Base-by-base conservation (phyloP, 78 protist species). In the Chrysochromulina parva region DNA sequence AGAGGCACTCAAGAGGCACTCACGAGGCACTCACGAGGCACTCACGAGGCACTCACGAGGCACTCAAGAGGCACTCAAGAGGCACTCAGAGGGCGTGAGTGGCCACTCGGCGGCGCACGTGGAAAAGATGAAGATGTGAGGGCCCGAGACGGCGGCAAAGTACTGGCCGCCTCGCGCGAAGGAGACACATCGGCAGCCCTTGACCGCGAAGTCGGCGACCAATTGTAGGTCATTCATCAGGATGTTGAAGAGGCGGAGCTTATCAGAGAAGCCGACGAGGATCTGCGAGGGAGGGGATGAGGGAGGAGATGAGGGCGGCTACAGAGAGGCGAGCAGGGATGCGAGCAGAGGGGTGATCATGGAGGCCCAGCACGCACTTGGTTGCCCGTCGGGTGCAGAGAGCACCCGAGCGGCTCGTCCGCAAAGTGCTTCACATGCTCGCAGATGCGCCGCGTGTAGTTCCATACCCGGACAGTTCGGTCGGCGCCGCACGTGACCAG, bases 111-210 rank as follows among this genome's bases (percentile, higher is more conserved):
- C 1, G 50, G 89, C 66, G 80, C 69, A 90, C 16, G 88, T 90
- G 22, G 53, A 13, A 65, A 58, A 90, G 80, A 90, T 4, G 48
- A 16, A 1, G 14, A 90, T 28, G 55, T 62, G 28, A 11, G 54
- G 26, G 26, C 26, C 73, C 58, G 58, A 2, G 54, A 55, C 89
- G 0, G 82, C 86, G 58, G 85, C 78, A 84, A 90, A 90, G 82
- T 60, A 54, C 38, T 80, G 86, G 28, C 93, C 93, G 55, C 93
- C 93, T 66, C 82, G 7, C 13, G 93, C 10, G 80, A 90, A 90
- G 20, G 20, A 58, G 59, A 47, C 88, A 62, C 60, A 89, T 16
- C 57, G 13, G 82, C 93, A 90, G 20, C 17, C 28, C 74, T 78
- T 81, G 60, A 81, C 48, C 26, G 89, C 73, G 59, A 90, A 65